phyloP scores from a whole-genome alignment of 2,329 filamentous ascomycete species.

The Paraphoma chrysanthemicola region DNA sequence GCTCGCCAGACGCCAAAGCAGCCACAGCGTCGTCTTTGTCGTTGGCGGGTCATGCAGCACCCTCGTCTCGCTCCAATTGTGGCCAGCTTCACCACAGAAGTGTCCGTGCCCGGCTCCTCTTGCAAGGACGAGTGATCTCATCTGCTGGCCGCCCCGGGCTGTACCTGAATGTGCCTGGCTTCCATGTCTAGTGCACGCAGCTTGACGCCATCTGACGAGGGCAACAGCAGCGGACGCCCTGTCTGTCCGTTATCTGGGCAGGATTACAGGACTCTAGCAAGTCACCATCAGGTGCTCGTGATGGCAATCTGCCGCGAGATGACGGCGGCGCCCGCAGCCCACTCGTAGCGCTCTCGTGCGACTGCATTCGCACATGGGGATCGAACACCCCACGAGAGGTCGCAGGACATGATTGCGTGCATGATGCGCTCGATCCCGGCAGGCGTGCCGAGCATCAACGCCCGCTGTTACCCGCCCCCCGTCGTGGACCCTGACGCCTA shows the following conservation, averaged over 20 bases:
- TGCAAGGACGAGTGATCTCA: constrained; percentile 14
- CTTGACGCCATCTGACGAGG: constrained; percentile 14
- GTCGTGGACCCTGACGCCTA: constrained; percentile 9
- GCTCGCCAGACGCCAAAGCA: constrained; percentile 12
- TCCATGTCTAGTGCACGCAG: background rate
- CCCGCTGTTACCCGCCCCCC: constrained; percentile 21
- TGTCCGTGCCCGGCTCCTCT: constrained; percentile 19
- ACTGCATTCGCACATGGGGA: constrained; percentile 12
- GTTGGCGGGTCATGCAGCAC: constrained; percentile 21
- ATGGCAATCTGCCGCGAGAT: background rate
- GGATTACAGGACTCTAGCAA: constrained; percentile 2
- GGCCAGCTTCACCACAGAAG: constrained; percentile 1
- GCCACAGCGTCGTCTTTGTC: constrained; percentile 14
- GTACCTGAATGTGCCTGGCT: constrained; percentile 33
- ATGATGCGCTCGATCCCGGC: constrained; percentile 17
- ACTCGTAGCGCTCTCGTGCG: background rate
- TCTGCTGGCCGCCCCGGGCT: constrained; percentile 7
- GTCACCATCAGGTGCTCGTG: background rate
- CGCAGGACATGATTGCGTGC: constrained; percentile 27
- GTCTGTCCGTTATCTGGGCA: background rate
- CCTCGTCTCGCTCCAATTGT: constrained; percentile 4
- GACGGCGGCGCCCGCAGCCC: background rate
- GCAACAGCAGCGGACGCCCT: background rate
- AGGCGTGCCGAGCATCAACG: constrained; percentile 17
- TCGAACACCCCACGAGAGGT: constrained; percentile 9